A percentile compares a stretch with the other conserved stretches of the same genome.
These are phyloP conservation scores for Tephrocybe sp. DNA, from an alignment of 768 basidiomycete species.

Conservation along the genomic window DNA sequence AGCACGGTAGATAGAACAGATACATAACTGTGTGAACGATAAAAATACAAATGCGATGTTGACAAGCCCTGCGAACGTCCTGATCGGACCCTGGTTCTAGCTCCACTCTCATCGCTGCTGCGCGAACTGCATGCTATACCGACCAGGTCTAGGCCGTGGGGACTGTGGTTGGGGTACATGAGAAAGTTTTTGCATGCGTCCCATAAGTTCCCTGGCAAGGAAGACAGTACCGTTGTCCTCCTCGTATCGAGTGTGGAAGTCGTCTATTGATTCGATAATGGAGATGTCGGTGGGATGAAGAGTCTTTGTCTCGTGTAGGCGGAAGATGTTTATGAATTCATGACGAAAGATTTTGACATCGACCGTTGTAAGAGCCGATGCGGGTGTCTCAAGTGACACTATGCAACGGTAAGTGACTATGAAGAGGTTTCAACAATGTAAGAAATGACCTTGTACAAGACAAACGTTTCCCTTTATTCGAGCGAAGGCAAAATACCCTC, in stretches of 20 bases:
- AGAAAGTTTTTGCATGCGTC: slow-evolving; percentile 38
- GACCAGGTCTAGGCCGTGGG: slow-evolving; percentile 16
- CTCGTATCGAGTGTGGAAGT: slow-evolving; percentile 48
- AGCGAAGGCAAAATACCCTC: slow-evolving; percentile 53
- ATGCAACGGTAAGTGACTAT: slow-evolving; percentile 4
- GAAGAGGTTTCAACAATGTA: neutral
- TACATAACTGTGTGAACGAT: slow-evolving; percentile 18
- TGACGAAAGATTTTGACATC: slow-evolving; percentile 57
- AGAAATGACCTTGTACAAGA: slow-evolving; percentile 63
- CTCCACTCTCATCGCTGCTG: slow-evolving; percentile 18
- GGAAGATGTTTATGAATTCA: slow-evolving; percentile 65
- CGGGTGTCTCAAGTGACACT: slow-evolving; percentile 39
- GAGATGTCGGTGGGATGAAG: slow-evolving; percentile 49
- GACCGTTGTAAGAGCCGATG: slow-evolving; percentile 41
- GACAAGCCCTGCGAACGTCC: neutral
- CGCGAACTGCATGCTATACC: slow-evolving; percentile 21
- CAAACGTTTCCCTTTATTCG: slow-evolving; percentile 52
- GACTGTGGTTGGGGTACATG: slow-evolving; percentile 20
- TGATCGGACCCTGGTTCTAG: slow-evolving; percentile 1
- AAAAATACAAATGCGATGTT: slow-evolving; percentile 27
- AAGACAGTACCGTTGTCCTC: slow-evolving; percentile 60
- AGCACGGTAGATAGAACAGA: neutral
- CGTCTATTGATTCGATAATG: slow-evolving; percentile 50
- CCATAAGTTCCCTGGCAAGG: slow-evolving; percentile 50
- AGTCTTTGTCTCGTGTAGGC: slow-evolving; percentile 41